Evolutionary conservation across 306 rosid species (phyloP), one percentile per base, ranked within the genome.

Genomic region (Prunus dulcis): DNA sequence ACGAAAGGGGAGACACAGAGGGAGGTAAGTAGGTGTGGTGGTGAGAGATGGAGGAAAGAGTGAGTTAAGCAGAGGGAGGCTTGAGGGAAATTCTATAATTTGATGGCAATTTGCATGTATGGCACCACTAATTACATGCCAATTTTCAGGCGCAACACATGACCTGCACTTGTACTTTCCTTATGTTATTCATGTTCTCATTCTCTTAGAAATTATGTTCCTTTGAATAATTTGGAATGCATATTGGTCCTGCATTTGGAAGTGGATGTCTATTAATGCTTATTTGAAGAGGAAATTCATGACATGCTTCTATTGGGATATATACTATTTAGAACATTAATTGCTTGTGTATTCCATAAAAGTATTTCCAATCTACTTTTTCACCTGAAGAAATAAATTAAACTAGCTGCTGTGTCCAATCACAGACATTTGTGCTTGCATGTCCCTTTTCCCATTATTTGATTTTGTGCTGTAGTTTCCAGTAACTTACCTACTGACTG

Each of bases 391-490:
- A 60, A 45, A 64, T 64, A 32, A 53, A 23, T 11, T 17, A 2
- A 69, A 25, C 28, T 51, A 19, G 62, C 28, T 70, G 25, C 2
- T 13, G 9, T 63, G 14, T 4, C 57, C 7, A 12, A 47, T 10
- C 43, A 38, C 43, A 38, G 43, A 38, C 9, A 38, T 13, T 2
- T 47, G 43, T 20, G 9, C 3, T 13, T 52, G 32, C 30, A 30
- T 67, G 45, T 41, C 0, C 43, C 6, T 18, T 28, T 27, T 51
- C 6, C 51, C 18, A 18, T 18, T 13, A 6, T 18, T 55, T 15
- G 9, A 41, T 63, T 80, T 63, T 63, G 17, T 73, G 78, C 63
- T 19, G 55, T 53, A 58, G 57, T 45, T 72, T 46, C 63, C 52
- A 6, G 38, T 65, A 64, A 62, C 32, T 25, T 64, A 74, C 19